phyloP scores from a whole-genome alignment of 2,329 filamentous ascomycete genomes.

The Colletotrichum gigasporum region DNA sequence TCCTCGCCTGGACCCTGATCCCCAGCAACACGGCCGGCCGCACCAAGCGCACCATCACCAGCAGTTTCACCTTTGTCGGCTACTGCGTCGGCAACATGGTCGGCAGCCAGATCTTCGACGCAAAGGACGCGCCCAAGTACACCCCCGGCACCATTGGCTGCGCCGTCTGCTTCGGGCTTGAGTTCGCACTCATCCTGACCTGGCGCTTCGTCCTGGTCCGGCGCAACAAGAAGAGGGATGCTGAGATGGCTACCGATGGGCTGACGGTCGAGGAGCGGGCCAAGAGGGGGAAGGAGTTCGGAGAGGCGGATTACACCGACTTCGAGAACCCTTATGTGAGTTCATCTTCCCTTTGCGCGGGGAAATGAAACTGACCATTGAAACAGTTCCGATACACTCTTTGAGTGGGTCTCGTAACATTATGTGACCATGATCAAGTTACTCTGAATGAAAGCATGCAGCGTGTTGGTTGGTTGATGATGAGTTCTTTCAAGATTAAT shows the following conservation, averaged over 20 bases:
- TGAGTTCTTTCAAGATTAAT: too few species aligned
- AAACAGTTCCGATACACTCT: neutral
- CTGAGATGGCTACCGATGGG: slow-evolving; percentile 39
- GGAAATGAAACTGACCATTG: fast-evolving
- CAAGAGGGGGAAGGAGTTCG: slow-evolving; percentile 42
- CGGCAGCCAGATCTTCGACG: slow-evolving; percentile 55
- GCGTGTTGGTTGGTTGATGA: too few species aligned
- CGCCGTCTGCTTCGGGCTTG: slow-evolving; percentile 47
- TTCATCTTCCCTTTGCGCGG: neutral
- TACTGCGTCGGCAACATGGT: slow-evolving; percentile 60
- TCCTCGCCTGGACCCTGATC: slow-evolving; percentile 37
- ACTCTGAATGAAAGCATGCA: too few species aligned
- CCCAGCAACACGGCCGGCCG: slow-evolving; percentile 56
- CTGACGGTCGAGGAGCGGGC: slow-evolving; percentile 45
- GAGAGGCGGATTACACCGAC: slow-evolving; percentile 48
- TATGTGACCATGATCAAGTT: too few species aligned
- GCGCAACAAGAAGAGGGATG: slow-evolving; percentile 48
- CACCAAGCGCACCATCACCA: slow-evolving; percentile 56
- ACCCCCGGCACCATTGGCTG: slow-evolving; percentile 51
- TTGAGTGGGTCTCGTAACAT: too few species aligned
- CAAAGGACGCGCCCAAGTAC: slow-evolving; percentile 53
- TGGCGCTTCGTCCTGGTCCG: slow-evolving; percentile 52
- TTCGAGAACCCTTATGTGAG: slow-evolving; percentile 47
- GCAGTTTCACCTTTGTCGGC: slow-evolving; percentile 54
- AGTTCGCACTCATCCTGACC: slow-evolving; percentile 46